A percentile compares a stretch with the other conserved stretches of the same genome.
These are phyloP conservation scores for Lasiosphaeria hispida DNA, from an alignment of 495 filamentous ascomycete genomes.

Conservation along the genomic window DNA sequence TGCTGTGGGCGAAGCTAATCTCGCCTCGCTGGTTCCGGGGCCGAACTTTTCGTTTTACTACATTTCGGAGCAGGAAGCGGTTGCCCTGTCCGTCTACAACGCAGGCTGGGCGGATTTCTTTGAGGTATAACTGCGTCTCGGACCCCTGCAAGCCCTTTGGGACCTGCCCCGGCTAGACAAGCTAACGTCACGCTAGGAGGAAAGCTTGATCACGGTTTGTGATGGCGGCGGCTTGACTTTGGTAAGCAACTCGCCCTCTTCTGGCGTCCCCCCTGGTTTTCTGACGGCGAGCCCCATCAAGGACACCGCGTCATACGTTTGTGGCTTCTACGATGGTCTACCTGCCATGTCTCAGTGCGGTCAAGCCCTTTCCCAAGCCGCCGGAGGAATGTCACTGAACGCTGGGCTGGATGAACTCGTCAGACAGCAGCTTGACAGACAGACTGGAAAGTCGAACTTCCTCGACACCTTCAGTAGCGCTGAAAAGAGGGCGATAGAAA, in stretches of 20 bases:
- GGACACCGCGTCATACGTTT: too few species aligned
- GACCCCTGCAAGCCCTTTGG: background rate
- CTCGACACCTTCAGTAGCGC: too few species aligned
- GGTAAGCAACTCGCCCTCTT: slow-evolving; percentile 2
- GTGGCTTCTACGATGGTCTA: too few species aligned
- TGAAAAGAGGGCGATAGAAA: too few species aligned
- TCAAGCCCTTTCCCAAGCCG: too few species aligned
- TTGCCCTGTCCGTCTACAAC: background rate
- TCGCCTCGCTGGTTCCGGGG: background rate
- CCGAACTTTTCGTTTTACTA: background rate
- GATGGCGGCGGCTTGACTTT: background rate
- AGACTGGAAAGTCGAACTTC: too few species aligned
- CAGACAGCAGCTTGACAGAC: too few species aligned
- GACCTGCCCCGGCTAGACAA: background rate
- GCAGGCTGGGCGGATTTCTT: background rate
- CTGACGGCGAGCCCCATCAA: too few species aligned
- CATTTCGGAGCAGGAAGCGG: slow-evolving; percentile 2
- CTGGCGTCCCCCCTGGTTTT: background rate
- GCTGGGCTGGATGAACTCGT: too few species aligned
- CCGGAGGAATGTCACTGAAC: too few species aligned
- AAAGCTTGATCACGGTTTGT: background rate
- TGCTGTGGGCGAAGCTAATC: background rate
- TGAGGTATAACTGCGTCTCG: background rate
- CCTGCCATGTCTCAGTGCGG: too few species aligned
- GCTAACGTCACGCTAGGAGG: background rate